Conservation (phyloP, 2,329 filamentous ascomycete species). For the Davidsoniella virescens region DNA sequence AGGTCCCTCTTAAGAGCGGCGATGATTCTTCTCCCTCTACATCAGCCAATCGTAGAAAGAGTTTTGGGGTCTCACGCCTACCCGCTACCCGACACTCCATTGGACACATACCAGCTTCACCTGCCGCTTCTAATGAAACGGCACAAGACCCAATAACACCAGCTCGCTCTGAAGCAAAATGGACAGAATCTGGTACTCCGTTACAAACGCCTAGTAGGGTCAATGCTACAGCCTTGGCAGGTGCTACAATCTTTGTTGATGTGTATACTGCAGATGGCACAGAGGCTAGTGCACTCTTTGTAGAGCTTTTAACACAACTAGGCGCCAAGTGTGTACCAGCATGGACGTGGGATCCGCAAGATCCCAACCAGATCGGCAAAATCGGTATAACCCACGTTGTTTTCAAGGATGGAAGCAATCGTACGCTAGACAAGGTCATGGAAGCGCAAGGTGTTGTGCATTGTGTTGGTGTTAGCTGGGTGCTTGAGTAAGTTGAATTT, state of each 20-base stretch:
- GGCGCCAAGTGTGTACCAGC: slow-evolving; percentile 62
- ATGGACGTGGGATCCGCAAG: slow-evolving; percentile 44
- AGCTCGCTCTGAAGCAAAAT: slow-evolving; percentile 30
- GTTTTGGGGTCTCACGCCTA: slow-evolving; percentile 12
- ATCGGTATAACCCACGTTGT: slow-evolving; percentile 76
- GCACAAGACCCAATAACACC: slow-evolving; percentile 16
- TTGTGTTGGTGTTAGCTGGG: slow-evolving; percentile 79
- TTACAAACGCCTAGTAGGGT: slow-evolving; percentile 30
- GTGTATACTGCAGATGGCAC: slow-evolving; percentile 69
- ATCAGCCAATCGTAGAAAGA: slow-evolving; percentile 26
- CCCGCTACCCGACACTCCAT: slow-evolving; percentile 8
- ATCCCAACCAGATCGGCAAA: slow-evolving; percentile 27
- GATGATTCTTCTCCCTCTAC: slow-evolving; percentile 38
- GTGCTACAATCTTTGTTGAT: slow-evolving; percentile 67
- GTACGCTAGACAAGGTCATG: slow-evolving; percentile 66
- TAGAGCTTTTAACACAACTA: slow-evolving; percentile 64
- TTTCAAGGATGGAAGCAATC: slow-evolving; percentile 71
- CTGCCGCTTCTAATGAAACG: slow-evolving; percentile 12
- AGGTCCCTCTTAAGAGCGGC: slow-evolving; percentile 57
- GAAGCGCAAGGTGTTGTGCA: slow-evolving; percentile 58
- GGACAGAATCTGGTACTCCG: slow-evolving; percentile 39
- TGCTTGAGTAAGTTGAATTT: slow-evolving; percentile 54
- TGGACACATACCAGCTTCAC: slow-evolving; percentile 13
- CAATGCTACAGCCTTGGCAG: slow-evolving; percentile 36
- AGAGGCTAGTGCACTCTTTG: slow-evolving; percentile 66